Percentiles rank a stretch among this genome's conserved stretches.
phyloP scores from a whole-genome alignment of 1,284 basidiomycete genomes.

The Phellinidium pouzarii region DNA sequence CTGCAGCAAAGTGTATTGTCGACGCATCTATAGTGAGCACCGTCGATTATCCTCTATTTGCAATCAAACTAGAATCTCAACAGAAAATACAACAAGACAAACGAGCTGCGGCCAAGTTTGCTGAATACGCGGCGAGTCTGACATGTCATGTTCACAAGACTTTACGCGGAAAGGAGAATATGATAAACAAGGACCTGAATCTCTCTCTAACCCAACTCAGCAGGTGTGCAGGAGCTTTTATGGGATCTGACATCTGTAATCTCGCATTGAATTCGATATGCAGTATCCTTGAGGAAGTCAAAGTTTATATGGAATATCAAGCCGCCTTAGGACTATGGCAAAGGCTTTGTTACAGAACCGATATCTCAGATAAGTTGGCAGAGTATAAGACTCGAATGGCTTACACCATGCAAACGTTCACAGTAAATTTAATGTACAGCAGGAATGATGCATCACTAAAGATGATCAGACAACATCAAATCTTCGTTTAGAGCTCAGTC shows the following conservation, averaged over 20 bases:
- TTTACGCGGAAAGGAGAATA: slow-evolving; percentile 8
- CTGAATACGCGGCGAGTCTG: slow-evolving; percentile 7
- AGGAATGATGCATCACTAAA: not conserved
- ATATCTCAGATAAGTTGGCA: not conserved
- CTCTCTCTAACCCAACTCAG: slow-evolving; percentile 3
- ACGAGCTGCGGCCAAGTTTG: slow-evolving; percentile 4
- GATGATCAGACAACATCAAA: slow-evolving; percentile 1
- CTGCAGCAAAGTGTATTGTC: slow-evolving; percentile 4
- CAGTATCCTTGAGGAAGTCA: slow-evolving; percentile 7
- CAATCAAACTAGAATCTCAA: not conserved
- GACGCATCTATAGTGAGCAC: slow-evolving; percentile 4
- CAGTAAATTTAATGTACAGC: not conserved
- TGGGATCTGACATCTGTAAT: no score
- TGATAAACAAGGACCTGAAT: slow-evolving; percentile 8
- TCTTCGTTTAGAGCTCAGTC: not conserved
- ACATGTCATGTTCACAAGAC: slow-evolving; percentile 2
- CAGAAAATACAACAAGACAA: slow-evolving; percentile 9
- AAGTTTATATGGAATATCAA: slow-evolving; percentile 1
- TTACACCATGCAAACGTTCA: slow-evolving; percentile 8
- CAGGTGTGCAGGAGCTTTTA: not conserved
- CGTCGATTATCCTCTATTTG: not conserved
- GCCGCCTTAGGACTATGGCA: not conserved
- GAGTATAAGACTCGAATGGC: not conserved
- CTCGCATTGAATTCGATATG: not conserved
- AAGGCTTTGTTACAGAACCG: not conserved